Evolutionary conservation across 345 rosid species (phyloP), one percentile per base, ranked within the genome.

Genomic region (Camelina laxa): DNA sequence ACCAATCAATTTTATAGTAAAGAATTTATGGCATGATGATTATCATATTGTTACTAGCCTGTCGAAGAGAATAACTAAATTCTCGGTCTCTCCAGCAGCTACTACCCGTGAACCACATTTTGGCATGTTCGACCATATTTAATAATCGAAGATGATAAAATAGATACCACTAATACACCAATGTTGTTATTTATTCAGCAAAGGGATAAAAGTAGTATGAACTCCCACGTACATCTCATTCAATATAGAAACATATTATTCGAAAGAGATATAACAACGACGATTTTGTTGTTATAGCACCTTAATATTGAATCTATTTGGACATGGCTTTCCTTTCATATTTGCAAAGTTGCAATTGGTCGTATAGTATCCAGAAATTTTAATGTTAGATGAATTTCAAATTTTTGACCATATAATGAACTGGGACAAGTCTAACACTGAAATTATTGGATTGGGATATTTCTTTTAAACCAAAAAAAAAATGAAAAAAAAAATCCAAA

Each of bases 41-140:
- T 41, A 64, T 73, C 16, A 41, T 38, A 50, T 12, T 64, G 20
- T 12, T 56, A 44, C 7, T 11, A 45, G 58, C 20, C 48, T 6
- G 9, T 64, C 19, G 20, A 65, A 35, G 7, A 3, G 49, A 22
- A 72, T 50, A 60, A 72, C 51, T 38, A n/a, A 50, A 30, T 48
- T 38, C 16, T 33, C 21, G 58, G 44, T 73, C 39, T 45, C 27
- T 45, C 56, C 50, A 15, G 4, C 33, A 17, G 50, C 47, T 21
- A 54, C 48, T 6, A n/a, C 77, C 78, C 72, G 77, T 65, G 77
- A 74, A 45, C 58, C 39, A 63, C 35, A 20, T 33, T 11, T 65
- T 65, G 65, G 63, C 70, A 64, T 65, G 39, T 33, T 65, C 54
- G 24, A 44, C 20, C 77, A 27, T 63, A 33, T 55, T 42, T 54